Evolutionary conservation across 1,139 yeast genomes (phyloP).

Genomic region (Hansenula lynferdii): DNA sequence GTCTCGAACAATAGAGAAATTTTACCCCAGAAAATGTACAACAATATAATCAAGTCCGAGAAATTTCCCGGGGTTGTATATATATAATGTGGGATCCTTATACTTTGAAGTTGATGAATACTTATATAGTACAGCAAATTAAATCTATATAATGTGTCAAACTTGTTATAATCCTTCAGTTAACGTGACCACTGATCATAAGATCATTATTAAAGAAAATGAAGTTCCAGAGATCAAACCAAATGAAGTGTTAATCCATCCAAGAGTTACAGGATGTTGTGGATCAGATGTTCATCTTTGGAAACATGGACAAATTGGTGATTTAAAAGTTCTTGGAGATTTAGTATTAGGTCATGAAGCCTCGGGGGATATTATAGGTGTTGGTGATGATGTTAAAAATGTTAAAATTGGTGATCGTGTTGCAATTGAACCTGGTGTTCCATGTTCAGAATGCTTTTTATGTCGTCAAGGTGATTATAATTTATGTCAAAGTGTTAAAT

Average conservation of each 20-base stretch:
- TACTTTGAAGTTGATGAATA: no score
- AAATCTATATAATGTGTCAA: neutral
- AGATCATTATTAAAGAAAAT: conserved; percentile 29
- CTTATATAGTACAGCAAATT: neutral
- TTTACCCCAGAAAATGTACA: no score
- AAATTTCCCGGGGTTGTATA: no score
- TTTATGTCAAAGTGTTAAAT: conserved; percentile 71
- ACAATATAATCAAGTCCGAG: no score
- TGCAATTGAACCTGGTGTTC: conserved; percentile 80
- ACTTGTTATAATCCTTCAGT: conserved; percentile 26
- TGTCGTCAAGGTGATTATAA: conserved; percentile 72
- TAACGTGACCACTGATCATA: conserved; percentile 28
- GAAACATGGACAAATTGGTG: conserved; percentile 71
- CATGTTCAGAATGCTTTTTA: conserved; percentile 64
- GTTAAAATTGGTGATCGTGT: conserved; percentile 69
- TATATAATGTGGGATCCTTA: no score
- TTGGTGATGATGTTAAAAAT: conserved; percentile 52
- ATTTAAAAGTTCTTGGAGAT: conserved; percentile 47
- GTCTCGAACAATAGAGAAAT: no score
- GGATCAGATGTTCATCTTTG: conserved; percentile 83
- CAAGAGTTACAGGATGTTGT: conserved; percentile 72
- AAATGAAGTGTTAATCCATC: conserved; percentile 40
- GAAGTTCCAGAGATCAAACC: conserved; percentile 29
- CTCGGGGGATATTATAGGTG: conserved; percentile 58
- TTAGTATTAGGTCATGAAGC: conserved; percentile 74